phyloP scores from a whole-genome alignment of 2,329 filamentous ascomycete genomes.

The Colletotrichum sp. region DNA sequence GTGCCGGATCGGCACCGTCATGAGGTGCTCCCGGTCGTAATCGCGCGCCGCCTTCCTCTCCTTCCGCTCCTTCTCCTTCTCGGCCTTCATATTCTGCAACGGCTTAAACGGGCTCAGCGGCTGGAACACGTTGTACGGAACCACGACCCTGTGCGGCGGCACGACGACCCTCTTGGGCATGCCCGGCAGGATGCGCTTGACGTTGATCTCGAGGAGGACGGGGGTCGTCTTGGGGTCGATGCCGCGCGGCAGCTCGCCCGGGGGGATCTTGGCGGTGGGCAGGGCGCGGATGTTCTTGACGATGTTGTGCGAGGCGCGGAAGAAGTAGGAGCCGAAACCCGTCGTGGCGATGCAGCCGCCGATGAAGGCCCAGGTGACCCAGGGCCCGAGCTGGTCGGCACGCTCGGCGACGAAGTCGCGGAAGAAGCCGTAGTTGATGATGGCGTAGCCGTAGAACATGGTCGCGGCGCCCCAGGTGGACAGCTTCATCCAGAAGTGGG shows the following conservation, averaged over 20 bases:
- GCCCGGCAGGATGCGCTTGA: constrained; percentile 55
- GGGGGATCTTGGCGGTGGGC: constrained; percentile 33
- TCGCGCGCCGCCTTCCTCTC: constrained; percentile 44
- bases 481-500: constrained; percentile 66
- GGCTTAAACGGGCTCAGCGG: constrained; percentile 12
- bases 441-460: constrained; percentile 57
- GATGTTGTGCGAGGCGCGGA: constrained; percentile 61
- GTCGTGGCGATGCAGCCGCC: constrained; percentile 65
- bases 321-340: constrained; percentile 63
- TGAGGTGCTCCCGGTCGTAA: constrained; percentile 59
- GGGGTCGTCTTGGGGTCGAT: constrained; percentile 14
- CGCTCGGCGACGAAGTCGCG: constrained; percentile 55
- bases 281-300: constrained; percentile 64
- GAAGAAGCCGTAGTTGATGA: constrained; percentile 55
- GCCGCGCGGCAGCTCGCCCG: constrained; percentile 14
- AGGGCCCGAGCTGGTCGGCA: constrained; percentile 39
- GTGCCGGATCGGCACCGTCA: constrained; percentile 64
- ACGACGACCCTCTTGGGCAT: constrained; percentile 47
- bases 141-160: constrained; percentile 37
- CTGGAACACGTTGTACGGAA: constrained; percentile 40
- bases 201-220: constrained; percentile 58
- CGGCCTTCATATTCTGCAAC: constrained; percentile 29
- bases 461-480: constrained; percentile 62
- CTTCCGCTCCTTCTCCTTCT: constrained; percentile 37
- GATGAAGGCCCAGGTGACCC: constrained; percentile 63